Base-by-base conservation (phyloP, 768 basidiomycete species). In the Mycena leptocephala region DNA sequence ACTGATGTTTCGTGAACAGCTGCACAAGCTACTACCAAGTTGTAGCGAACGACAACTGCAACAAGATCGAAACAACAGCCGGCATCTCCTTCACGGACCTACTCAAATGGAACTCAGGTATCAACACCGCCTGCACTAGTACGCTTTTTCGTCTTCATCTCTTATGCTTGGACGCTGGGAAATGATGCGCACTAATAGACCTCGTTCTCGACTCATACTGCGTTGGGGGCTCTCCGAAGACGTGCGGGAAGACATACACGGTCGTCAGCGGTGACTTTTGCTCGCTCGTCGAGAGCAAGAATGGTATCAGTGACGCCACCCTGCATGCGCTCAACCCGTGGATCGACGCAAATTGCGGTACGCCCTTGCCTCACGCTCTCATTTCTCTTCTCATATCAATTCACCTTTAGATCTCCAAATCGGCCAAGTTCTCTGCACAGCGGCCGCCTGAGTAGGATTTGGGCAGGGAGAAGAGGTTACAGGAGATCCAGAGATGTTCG, bases 401-500 rank as follows among this genome's bases (percentile, higher is more conserved):
- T 56, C 55, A 56, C 30, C 55, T 56, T 33, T 56, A 56, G 55
- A 56, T 56, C 55, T 56, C 55, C 55, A 56, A 56, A 20, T 56
- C 55, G 55, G 55, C 55, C 55, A 56, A 56, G 55, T 56, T 56
- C 55, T 56, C 55, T 56, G 55, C 28, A 56, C 32, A 56, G 55
- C 55, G 55, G 55, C 55, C 55, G 55, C 55, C 55, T 56, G 55
- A 56, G 55, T 56, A 56, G 55, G 55, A 56, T 56, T 30, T 56
- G 55, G 55, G 8, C 55, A 56, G 55, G 55, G 55, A 33, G 14
- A 56, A 56, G 20, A 37, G 86, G 35, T 92, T 87, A 71, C 94
- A 90, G 1, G 94, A 94, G 24, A 95, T 90, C 96, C 96, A 97
- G 73, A 96, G 96, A 24, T 89, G 83, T 78, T 95, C 93, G 79